Base-by-base conservation (phyloP, 768 basidiomycete species). In the Tricholomella constricta region DNA sequence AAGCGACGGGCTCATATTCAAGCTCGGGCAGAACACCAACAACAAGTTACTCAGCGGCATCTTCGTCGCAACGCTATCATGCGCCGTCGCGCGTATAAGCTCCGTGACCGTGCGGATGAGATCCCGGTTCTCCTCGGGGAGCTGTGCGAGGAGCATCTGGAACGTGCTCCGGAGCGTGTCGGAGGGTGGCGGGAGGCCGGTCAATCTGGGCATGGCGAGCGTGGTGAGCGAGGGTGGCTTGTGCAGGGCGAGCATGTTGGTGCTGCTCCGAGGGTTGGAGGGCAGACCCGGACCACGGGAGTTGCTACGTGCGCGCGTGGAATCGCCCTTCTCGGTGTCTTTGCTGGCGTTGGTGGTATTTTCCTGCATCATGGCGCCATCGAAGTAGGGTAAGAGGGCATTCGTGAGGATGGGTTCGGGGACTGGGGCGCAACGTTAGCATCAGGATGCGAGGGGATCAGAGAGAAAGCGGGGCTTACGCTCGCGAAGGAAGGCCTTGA, bases 41-140 rank as follows among this genome's bases (percentile, higher is more conserved):
- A 95, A 73, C 60, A 98, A 69, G 63, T 97, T 97, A 67, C 88
- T 88, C 58, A 97, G 69, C 2, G 93, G 91, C 94, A 98, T 98
- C 72, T 91, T 92, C 31, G 93, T 98, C 61, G 84, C 81, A 57
- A 78, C 79, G 62, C 78, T 78, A 56, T 82, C 78, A 50, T 73
- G 76, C 0, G 90, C 84, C 12, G 92, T 94, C 37, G 81, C 83
- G 38, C 80, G 83, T 58, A 96, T 88, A 32, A 97, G 76, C 59
- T 91, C 86, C 43, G 84, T 80, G 20, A 96, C 84, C 11, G 92
- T 95, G 42, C 82, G 77, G 32, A 95, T 74, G n/a, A 96, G 76
- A 65, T 94, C 93, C 51, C 85, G 81, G 61, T 94, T 92, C 66
- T 92, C 91, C 54, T 69, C 70, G 0, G 94, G 94, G 0, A 98